These are phyloP conservation scores for Trichoderma oligosporum DNA, from an alignment of 2,329 filamentous ascomycete genomes.

Conservation along the genomic window DNA sequence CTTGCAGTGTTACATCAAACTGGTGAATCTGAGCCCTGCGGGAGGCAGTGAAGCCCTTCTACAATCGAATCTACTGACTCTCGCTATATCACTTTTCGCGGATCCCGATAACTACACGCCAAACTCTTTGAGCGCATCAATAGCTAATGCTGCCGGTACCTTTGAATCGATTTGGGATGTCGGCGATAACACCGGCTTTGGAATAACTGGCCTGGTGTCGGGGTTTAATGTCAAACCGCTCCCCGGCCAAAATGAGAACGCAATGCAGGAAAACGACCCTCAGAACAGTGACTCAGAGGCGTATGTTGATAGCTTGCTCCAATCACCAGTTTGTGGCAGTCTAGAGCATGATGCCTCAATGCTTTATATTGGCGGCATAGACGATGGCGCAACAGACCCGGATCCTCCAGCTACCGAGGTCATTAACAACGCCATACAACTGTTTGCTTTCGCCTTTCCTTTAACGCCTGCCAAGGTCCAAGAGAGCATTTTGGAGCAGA, in stretches of 20 bases:
- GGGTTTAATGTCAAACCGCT: constrained; percentile 70
- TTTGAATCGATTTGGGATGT: constrained; percentile 97
- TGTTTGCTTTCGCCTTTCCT: constrained; percentile 89
- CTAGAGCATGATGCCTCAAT: constrained; percentile 85
- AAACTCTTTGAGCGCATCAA: constrained; percentile 82
- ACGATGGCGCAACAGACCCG: constrained; percentile 48
- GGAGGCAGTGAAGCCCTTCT: constrained; percentile 81
- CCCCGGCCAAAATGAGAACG: constrained; percentile 61
- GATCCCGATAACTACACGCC: constrained; percentile 86
- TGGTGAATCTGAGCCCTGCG: constrained; percentile 82
- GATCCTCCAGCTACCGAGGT: constrained; percentile 89
- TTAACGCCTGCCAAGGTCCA: constrained; percentile 88
- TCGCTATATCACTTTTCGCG: constrained; percentile 87
- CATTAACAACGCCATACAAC: constrained; percentile 86
- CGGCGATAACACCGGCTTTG: constrained; percentile 90
- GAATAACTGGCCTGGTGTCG: constrained; percentile 78
- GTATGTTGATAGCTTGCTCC: constrained; percentile 57
- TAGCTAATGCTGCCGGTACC: constrained; percentile 81
- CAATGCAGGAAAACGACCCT: constrained; percentile 39
- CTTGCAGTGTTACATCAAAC: constrained; percentile 88
- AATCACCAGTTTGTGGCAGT: constrained; percentile 74
- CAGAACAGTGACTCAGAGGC: constrained; percentile 60
- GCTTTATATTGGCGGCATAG: constrained; percentile 59
- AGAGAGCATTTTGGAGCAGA: constrained; percentile 91
- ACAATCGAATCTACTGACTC: constrained; percentile 85